Base-by-base conservation (phyloP, 2,329 filamentous ascomycete species). In the Aspergillus candidus region DNA sequence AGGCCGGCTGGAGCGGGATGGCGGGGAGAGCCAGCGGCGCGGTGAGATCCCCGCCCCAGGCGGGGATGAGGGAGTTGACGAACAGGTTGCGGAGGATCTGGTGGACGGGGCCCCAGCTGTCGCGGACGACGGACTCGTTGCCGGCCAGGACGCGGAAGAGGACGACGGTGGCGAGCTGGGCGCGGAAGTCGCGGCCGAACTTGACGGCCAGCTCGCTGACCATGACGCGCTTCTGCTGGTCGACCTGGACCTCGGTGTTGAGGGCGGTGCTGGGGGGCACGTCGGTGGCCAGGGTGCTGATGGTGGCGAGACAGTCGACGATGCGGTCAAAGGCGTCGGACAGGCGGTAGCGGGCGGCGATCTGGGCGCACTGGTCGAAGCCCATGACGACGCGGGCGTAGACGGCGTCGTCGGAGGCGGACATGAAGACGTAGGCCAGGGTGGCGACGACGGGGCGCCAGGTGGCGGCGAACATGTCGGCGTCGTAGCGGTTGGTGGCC, bases 391-490 rank as follows among this genome's bases (percentile, higher is more conserved):
- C 86, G 47, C 93, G 82, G 31, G 88, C 88, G 62, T 95, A 98
- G 3, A 98, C 93, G 0, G 91, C 81, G 63, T 98, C 93, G 60
- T 98, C 94, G 0, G 89, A 94, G 12, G 94, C 94, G 31, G 91
- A 97, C 84, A 97, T 94, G 72, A 98, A 98, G 3, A 98, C 93
- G 61, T 97, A 98, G 11, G 93, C 94, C 43, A 98, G 73, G 0
- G 94, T 97, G 3, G 93, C 90, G 32, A 98, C 78, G 39, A 98
- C 89, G 0, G 94, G 91, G 62, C 82, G 89, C 93, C 94, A 98
- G 0, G 90, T 96, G 15, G 89, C 86, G 45, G 86, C 83, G 65
- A 98, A 98, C 88, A 98, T 96, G 62, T 98, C 90, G 4, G 90
- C 88, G 66, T 98, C 94, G 65, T 88, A 98, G 32, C 94, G 82